Base-by-base conservation (phyloP, 345 rosid genomes). In the Microthlaspi erraticum region DNA sequence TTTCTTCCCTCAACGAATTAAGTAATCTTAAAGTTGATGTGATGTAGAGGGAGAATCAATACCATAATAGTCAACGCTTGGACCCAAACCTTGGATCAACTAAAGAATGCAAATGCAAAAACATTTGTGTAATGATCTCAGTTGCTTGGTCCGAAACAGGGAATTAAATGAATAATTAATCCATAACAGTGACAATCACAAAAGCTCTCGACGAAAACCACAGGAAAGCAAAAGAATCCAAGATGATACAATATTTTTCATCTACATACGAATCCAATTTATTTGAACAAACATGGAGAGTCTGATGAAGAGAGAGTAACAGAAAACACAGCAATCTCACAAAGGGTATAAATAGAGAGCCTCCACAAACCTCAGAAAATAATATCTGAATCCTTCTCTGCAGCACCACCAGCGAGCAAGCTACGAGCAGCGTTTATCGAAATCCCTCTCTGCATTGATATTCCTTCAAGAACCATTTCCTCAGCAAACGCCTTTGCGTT, bases 361-460 rank as follows among this genome's bases (percentile, higher is more conserved):
- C 33, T 26, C 29, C 29, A 26, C 70, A 69, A 51, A 17, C 66
- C 77, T 86, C 77, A 93, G 86, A 88, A 93, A 57, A 90, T 87
- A 52, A 90, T 86, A 70, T 93, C 98, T 71, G 85, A 79, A 53
- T 90, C 98, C 80, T 81, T 90, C 80, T 53, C 91, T 54, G 44
- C 78, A 8, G 44, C 78, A 8, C 82, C 86, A 10, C 78, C 85
- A 63, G 79, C 80, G 49, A 93, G 80, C 65, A 88, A 36, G 72
- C 83, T 82, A 58, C 83, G 90, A 46, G 92, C 90, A 29, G 92
- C 76, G 23, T 74, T 80, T 1, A 84, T 34, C 8, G 97, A 87
- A 77, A 89, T 76, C 13, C 92, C 93, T 81, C 80, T 82, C 71
- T 83, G 85, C 88, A 90, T 77, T 53, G 98, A 88, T 64, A 88